A percentile compares a stretch with the other conserved stretches of the same genome.
Evolutionary conservation across 305 asterid genomes (phyloP).

Genomic region (Fraxinus baroniana): DNA sequence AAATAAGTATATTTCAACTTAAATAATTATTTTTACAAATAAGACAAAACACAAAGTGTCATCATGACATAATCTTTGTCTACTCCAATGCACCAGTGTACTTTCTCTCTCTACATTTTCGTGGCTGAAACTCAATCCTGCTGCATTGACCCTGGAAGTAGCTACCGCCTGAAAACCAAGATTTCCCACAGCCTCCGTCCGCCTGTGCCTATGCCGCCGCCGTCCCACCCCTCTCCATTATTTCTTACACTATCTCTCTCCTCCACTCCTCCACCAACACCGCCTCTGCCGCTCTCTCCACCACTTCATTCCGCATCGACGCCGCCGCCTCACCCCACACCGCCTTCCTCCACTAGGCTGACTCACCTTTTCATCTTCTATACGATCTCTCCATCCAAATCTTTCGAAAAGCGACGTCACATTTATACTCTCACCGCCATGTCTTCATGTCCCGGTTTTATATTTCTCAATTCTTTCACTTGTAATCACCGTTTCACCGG

Average conservation of each 20-base stretch:
- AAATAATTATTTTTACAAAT: no score
- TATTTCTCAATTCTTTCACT: slow-evolving; percentile 71
- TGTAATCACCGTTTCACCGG: slow-evolving; percentile 68
- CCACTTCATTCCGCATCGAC: slow-evolving; percentile 67
- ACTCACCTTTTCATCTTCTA: slow-evolving; percentile 52
- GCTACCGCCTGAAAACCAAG: slow-evolving; percentile 48
- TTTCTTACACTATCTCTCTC: slow-evolving; percentile 45
- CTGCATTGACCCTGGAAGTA: slow-evolving; percentile 40
- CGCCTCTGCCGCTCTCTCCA: slow-evolving; percentile 36
- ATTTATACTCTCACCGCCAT: slow-evolving; percentile 61
- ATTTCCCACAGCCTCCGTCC: slow-evolving; percentile 60
- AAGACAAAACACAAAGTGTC: no score
- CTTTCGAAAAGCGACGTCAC: slow-evolving; percentile 60
- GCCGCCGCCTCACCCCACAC: slow-evolving; percentile 40
- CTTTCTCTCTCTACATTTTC: background rate
- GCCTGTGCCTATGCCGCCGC: slow-evolving; percentile 52
- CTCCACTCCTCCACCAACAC: slow-evolving; percentile 35
- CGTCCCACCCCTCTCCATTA: slow-evolving; percentile 49
- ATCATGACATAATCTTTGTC: no score
- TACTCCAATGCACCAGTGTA: background rate
- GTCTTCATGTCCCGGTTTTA: slow-evolving; percentile 54
- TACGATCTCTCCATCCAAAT: slow-evolving; percentile 37
- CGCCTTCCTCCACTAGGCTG: slow-evolving; percentile 42
- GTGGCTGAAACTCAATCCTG: slow-evolving; percentile 37
- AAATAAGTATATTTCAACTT: no score